Evolutionary conservation across 345 rosid species (phyloP), one percentile per base, ranked within the genome.

Genomic region (Erucastrum elatum): DNA sequence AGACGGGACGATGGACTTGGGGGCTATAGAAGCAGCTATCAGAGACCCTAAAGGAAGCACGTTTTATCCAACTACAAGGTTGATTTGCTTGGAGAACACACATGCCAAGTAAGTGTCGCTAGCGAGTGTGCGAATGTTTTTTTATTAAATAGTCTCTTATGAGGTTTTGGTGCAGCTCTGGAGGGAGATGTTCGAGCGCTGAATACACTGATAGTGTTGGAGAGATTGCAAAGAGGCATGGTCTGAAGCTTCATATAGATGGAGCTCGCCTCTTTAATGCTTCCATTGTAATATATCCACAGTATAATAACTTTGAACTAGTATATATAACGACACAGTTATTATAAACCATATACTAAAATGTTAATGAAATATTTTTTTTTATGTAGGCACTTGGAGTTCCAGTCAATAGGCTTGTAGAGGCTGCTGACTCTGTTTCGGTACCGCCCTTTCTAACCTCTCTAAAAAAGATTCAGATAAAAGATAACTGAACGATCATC

Each of bases 211-310:
- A 93, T 68, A 78, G 21, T 4, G 97, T 93, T 34, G 96, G 98
- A 75, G 88, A 90, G 79, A 60, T 93, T 15, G 97, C 99, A 1
- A 88, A 84, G 84, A 90, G 88, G 76, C 88, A 95, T 78, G 96
- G 97, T 2, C 60, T 95, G 77, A 91, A 93, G 86, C 94, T 93
- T 84, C 98, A 95, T 78, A 88, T 95, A 3, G 98, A 95, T 0
- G 99, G 99, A 34, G 99, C 98, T 83, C 97, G 96, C 58, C 85
- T 95, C 76, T 95, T 95, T 82, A 95, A 93, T 87, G 98, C 99
- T 26, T 82, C 99, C 31, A 78, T 82, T 34, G 98, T 91, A 82
- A 88, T 39, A 41, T 64, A 5, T 1, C 9, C 11, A 37, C 41
- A 37, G 41, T 8, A 37, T 39, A 44, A 12, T 21, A n/a, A n/a